Evolutionary conservation across 2,329 filamentous ascomycete species (phyloP), one percentile per base, ranked within the genome.

Genomic region (Claviceps quebecensis): DNA sequence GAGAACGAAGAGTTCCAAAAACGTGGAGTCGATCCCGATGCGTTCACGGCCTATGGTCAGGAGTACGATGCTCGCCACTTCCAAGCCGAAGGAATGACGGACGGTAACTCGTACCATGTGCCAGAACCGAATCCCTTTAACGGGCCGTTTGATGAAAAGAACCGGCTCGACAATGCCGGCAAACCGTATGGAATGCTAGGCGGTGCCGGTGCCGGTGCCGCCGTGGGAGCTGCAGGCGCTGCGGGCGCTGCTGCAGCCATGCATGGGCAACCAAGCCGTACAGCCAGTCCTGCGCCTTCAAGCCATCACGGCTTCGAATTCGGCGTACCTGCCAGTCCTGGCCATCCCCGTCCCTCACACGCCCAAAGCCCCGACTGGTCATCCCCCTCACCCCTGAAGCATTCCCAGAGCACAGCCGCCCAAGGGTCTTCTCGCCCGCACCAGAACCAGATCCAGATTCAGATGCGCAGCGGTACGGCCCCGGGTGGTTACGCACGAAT

Each of bases 1-100:
- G 77, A 80, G 60, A 62, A 78, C 40, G 73, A 77, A 56, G 65
- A 69, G 13, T 74, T 75, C 65, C 65, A 69, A 52, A 70, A 67
- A 55, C 65, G 65, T 50, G 75, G 75, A 44, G 60, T 74, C 56
- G 62, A 77, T 60, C 72, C 74, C 1, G 75, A 77, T 58, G 63
- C 65, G 19, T 69, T 76, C 53, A 56, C 59, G 45, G 65, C 55
- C 45, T 50, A 60, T 34, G 58, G 55, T 23, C 56, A 57, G 3
- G 60, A 60, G 45, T 53, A 56, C 47, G 56, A 58, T 41, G 54
- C 56, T 17, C 46, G 48, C 19, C 44, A 48, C 38, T 54, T 56
- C 43, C 54, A 49, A 17, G 49, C 52, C 38, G 47, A 52, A 40
- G 51, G 55, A 26, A 47, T 53, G 36, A 40, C 48, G 41, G 52